Evolutionary conservation across 2,329 filamentous ascomycete species (phyloP).

Genomic region (Neonectria faginata): DNA sequence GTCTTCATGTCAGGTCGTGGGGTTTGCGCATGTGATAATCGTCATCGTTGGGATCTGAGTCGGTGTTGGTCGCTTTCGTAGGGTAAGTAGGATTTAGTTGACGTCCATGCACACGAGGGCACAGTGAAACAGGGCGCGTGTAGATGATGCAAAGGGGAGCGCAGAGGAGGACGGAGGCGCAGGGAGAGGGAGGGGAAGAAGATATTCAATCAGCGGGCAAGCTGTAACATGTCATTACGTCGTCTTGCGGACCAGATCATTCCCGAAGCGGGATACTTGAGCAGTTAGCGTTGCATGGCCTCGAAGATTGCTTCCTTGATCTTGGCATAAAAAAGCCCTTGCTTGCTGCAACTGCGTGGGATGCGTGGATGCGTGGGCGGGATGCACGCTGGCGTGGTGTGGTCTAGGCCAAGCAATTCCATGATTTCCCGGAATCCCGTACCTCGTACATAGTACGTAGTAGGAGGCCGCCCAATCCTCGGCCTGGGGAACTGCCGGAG

Average conservation of each 20-base stretch:
- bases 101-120: not conserved
- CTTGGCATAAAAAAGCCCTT: not conserved
- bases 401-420: not conserved
- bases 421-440: not conserved
- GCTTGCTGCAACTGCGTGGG: not conserved
- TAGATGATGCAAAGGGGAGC: not conserved
- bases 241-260: constrained; percentile 20
- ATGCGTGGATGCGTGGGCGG: no score
- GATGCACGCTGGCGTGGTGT: not conserved
- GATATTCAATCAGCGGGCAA: constrained; percentile 17
- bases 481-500: constrained; percentile 12
- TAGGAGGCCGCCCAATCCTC: constrained; percentile 28
- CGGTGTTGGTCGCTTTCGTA: not conserved
- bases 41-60: not conserved
- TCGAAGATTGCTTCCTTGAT: constrained; percentile 16
- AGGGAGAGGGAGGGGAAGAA: constrained; percentile 1
- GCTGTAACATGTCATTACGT: constrained; percentile 40
- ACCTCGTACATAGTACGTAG: not conserved
- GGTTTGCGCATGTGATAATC: constrained; percentile 30
- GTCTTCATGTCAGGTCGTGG: constrained; percentile 42
- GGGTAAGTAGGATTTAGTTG: not conserved
- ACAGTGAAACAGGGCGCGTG: not conserved
- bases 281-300: constrained; percentile 22
- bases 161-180: constrained; percentile 12
- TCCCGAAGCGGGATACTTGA: constrained; percentile 29